A percentile compares a stretch with the other conserved stretches of the same genome.
phyloP scores from a whole-genome alignment of 2,329 filamentous ascomycete genomes.

The Ophiostoma montium region DNA sequence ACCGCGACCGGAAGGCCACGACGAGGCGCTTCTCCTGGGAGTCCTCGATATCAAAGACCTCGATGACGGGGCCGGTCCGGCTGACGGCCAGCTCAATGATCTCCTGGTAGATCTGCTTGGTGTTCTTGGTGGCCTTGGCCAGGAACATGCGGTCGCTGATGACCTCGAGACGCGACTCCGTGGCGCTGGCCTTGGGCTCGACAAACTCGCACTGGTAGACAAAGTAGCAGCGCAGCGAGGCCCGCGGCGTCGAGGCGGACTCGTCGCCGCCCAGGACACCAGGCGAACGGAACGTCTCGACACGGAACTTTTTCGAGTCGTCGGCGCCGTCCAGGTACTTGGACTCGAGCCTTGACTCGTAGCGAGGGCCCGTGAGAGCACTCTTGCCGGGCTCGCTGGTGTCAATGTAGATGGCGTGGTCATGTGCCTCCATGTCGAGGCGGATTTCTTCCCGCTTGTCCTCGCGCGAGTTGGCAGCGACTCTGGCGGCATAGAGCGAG shows the following conservation, averaged over 20 bases:
- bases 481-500: slow-evolving; percentile 91
- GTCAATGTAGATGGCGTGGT: slow-evolving; percentile 97
- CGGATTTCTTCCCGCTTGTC: slow-evolving; percentile 92
- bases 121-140: slow-evolving; percentile 91
- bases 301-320: slow-evolving; percentile 64
- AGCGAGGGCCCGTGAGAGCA: slow-evolving; percentile 65
- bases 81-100: slow-evolving; percentile 76
- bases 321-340: slow-evolving; percentile 84
- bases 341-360: slow-evolving; percentile 83
- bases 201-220: slow-evolving; percentile 93
- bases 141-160: slow-evolving; percentile 90
- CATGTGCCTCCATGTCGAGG: slow-evolving; percentile 83
- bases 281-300: slow-evolving; percentile 92
- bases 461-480: slow-evolving; percentile 82
- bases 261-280: slow-evolving; percentile 48
- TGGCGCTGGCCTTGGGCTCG: slow-evolving; percentile 55
- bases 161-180: slow-evolving; percentile 78
- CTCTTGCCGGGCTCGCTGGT: slow-evolving; percentile 82
- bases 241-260: slow-evolving; percentile 45
- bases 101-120: slow-evolving; percentile 88
- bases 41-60: slow-evolving; percentile 91
- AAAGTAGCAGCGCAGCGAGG: slow-evolving; percentile 92
- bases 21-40: slow-evolving; percentile 87
- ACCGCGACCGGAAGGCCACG: slow-evolving; percentile 85
- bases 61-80: slow-evolving; percentile 86